These are phyloP conservation scores for Croton setiger DNA, from an alignment of 441 rosid genomes.

Conservation along the genomic window DNA sequence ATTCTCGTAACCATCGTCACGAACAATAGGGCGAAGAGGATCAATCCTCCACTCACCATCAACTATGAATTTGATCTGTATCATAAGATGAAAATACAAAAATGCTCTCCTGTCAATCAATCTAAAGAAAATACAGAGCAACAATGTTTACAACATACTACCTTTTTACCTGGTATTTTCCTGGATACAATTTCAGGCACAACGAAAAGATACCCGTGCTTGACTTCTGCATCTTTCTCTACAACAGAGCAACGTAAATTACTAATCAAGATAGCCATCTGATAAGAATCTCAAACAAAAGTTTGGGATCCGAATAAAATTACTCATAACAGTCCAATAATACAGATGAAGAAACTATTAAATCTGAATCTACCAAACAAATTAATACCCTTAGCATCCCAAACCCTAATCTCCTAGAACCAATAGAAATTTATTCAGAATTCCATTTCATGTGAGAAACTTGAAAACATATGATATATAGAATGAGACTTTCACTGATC, in stretches of 20 bases:
- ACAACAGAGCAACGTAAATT: constrained; percentile 20
- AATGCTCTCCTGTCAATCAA: neutral
- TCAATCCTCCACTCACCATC: constrained; percentile 89
- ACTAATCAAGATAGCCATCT: neutral
- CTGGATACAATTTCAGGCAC: constrained; percentile 67
- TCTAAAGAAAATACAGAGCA: neutral
- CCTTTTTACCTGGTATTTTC: constrained; percentile 71
- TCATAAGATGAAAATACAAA: constrained; percentile 10
- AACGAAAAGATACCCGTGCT: constrained; percentile 55
- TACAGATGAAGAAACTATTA: neutral
- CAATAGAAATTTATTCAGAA: neutral
- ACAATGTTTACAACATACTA: neutral
- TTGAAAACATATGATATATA: neutral
- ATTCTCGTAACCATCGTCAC: constrained; percentile 57
- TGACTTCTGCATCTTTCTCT: constrained; percentile 89
- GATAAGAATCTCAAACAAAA: neutral
- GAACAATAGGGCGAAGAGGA: constrained; percentile 74
- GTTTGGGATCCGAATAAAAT: neutral
- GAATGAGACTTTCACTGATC: neutral
- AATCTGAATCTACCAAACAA: neutral
- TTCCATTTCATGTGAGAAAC: neutral
- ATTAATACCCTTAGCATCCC: neutral
- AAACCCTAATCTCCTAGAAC: neutral
- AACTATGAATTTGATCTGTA: constrained; percentile 83
- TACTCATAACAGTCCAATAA: neutral